A percentile compares a stretch with the other conserved stretches of the same genome.
Conservation (phyloP, 495 filamentous ascomycete species). For the Xylaria venustula region DNA sequence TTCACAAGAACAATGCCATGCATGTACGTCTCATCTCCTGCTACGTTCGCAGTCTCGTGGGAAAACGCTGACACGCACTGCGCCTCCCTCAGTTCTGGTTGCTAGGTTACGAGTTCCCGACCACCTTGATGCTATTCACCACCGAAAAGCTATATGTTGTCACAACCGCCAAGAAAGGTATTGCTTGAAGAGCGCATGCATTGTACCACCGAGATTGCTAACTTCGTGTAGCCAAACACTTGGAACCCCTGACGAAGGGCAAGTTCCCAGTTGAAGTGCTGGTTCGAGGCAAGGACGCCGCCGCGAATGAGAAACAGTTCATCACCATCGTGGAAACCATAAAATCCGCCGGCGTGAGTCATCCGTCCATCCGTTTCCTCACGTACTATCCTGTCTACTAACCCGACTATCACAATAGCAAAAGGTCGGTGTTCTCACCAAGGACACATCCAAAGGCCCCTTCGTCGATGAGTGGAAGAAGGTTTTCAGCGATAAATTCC, state of each 20-base stretch:
- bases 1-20: slow-evolving; percentile 92
- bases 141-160: slow-evolving; percentile 83
- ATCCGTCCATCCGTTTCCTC: slow-evolving; percentile 6
- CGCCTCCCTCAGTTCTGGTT: slow-evolving; percentile 77
- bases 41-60: background rate
- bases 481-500: slow-evolving; percentile 67
- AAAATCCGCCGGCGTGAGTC: slow-evolving; percentile 79
- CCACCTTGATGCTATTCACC: slow-evolving; percentile 89
- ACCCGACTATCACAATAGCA: slow-evolving; percentile 52
- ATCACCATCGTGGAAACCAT: slow-evolving; percentile 78
- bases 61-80: background rate
- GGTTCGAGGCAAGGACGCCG: slow-evolving; percentile 83
- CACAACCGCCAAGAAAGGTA: slow-evolving; percentile 96
- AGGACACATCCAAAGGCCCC: slow-evolving; percentile 79
- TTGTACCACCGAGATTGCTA: background rate
- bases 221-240: slow-evolving; percentile 70
- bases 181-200: background rate
- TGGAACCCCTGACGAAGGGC: slow-evolving; percentile 88
- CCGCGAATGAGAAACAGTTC: slow-evolving; percentile 84
- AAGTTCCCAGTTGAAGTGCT: slow-evolving; percentile 88
- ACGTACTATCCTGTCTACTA: background rate
- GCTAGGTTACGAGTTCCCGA: slow-evolving; percentile 96
- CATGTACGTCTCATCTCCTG: slow-evolving; percentile 62
- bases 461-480: slow-evolving; percentile 97
- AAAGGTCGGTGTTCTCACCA: slow-evolving; percentile 82